phyloP scores from a whole-genome alignment of 768 basidiomycete species.

The Baorangia bicolor region DNA sequence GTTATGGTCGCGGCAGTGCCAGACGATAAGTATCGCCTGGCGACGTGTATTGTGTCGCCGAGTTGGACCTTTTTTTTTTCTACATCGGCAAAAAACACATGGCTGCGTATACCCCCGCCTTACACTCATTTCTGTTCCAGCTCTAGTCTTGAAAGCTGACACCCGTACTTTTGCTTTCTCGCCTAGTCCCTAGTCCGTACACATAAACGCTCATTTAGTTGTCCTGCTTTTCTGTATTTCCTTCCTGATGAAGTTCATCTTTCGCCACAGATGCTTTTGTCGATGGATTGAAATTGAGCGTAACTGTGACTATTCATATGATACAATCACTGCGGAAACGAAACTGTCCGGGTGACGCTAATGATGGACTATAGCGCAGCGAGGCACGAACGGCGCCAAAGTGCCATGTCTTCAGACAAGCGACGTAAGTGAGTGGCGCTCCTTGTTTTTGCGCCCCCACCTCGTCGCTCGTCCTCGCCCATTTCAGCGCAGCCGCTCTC shows the following conservation, averaged over 20 bases:
- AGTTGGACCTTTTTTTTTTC: constrained; percentile 1
- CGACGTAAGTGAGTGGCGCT: too few species aligned
- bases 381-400: too few species aligned
- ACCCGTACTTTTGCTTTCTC: constrained; percentile 2
- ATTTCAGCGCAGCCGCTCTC: too few species aligned
- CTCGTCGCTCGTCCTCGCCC: too few species aligned
- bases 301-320: not conserved
- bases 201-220: constrained; percentile 28
- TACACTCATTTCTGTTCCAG: constrained; percentile 20
- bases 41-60: not conserved
- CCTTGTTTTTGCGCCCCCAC: too few species aligned
- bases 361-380: too few species aligned
- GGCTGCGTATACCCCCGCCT: constrained; percentile 29
- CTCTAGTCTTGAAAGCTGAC: constrained; percentile 7
- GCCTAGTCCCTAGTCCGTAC: not conserved
- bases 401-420: too few species aligned
- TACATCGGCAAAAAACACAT: constrained; percentile 7
- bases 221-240: constrained; percentile 4
- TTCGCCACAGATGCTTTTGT: constrained; percentile 16
- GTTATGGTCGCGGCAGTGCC: constrained; percentile 67
- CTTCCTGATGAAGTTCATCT: constrained; percentile 11
- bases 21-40: constrained; percentile 22
- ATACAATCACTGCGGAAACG: too few species aligned
- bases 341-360: too few species aligned
- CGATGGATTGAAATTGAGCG: constrained; percentile 9